Evolutionary conservation across 805 yeast genomes (phyloP), one percentile per base, ranked within the genome.

Genomic region (Naumovozyma dairenensis): DNA sequence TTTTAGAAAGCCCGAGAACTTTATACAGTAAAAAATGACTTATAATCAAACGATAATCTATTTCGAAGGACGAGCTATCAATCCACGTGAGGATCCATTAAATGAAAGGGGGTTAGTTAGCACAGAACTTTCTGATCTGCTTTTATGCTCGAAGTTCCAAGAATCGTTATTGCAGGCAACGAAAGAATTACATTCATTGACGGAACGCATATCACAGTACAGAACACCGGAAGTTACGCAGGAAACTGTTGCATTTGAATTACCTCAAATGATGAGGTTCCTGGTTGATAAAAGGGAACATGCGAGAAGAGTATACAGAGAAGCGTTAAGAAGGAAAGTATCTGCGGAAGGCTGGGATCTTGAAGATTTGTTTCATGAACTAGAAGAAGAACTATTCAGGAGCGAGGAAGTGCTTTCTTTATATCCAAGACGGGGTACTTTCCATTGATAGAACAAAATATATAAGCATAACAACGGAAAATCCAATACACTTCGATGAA

Each of bases 381-480:
- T 48, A 17, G 42, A 41, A 14, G 34, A 22, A 5, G 48, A 46
- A 27, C 17, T 48, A 9, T 25, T 31, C 9, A 35, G 44, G n/a
- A 43, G 45, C 4, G 42, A 42, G n/a, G 40, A 40, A 4, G 24
- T 42, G 15, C 16, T 48, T 10, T 31, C 37, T 10, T 27, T 46
- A 16, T 41, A 46, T 29, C 43, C 43, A 6, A 37, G 46, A 21
- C 38, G 50, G 31, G 48, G 51, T 10, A 15, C 29, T 2, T 44
- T 34, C 25, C 33, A 46, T 20, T 44, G 30, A 32, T 13, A 2
- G 17, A 14, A 75, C 70, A n/a, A n/a, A n/a, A n/a, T n/a, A n/a
- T n/a, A n/a, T n/a, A n/a, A n/a, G n/a, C n/a, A n/a, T n/a, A n/a
- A n/a, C n/a, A n/a, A n/a, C n/a, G n/a, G n/a, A n/a, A n/a, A n/a